Base-by-base conservation (phyloP, 352 stramenopile genomes). In the Pythium graminicola region DNA sequence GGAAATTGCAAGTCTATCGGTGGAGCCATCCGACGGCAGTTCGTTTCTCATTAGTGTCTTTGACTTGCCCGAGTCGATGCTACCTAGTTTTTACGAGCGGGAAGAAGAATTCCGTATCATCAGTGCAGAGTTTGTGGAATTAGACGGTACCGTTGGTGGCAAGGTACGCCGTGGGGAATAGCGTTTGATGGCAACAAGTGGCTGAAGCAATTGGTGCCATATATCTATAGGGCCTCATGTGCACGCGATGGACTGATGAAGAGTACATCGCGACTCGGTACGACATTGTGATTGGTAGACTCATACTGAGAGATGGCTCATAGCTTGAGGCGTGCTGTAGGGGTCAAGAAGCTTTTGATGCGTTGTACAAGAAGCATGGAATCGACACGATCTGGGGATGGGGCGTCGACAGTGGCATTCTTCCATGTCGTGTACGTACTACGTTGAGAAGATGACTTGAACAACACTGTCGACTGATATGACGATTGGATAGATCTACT, bases 351-450 rank as follows among this genome's bases (percentile, higher is more conserved):
- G 72, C 62, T 9, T 97, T 95, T 56, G 60, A 96, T 20, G 45
- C 54, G 56, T 76, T 96, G 51, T 98, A 96, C 69, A 76, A 73
- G 35, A 52, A 70, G 11, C 88, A 92, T 57, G 86, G 86, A 1
- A 60, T 97, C 31, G 62, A 95, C 20, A 96, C 71, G 8, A 97
- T 98, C 60, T 98, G 89, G 92, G 75, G 72, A n/a, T 97, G 86
- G 84, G 54, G 69, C 28, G 22, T 44, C 11, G 57, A 91, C 49
- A 96, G 83, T 35, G 85, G 83, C 26, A 84, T 97, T 36, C 72
- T 84, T 22, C 89, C 92, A 13, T 97, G 89, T 62, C 70, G 81
- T 17, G 82, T 86, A 72, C 27, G 60, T 46, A 7, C 16, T 16
- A 38, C 16, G 31, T 9, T 16, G 9, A 14, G 31, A 16, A 38